Evolutionary conservation across 306 rosid species (phyloP).

Genomic region (Neltuma alba): DNA sequence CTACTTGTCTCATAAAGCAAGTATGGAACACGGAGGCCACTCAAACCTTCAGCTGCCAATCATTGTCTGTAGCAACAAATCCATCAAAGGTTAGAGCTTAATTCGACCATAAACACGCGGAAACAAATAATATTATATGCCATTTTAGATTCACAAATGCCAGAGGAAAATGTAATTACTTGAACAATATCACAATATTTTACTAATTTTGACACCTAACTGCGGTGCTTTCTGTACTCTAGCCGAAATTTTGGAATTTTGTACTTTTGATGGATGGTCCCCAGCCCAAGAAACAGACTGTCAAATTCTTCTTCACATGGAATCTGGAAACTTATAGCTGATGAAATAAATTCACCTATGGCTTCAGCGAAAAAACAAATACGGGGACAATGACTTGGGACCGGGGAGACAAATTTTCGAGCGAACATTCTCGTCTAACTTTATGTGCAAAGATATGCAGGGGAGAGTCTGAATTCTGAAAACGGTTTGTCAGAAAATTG

Average conservation of each 20-base stretch:
- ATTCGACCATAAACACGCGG: constrained; percentile 31
- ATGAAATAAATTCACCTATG: constrained; percentile 32
- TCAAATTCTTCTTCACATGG: constrained; percentile 71
- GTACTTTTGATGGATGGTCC: constrained; percentile 70
- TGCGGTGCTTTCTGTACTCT: constrained; percentile 56
- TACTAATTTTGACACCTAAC: constrained; percentile 32
- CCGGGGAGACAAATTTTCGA: constrained; percentile 41
- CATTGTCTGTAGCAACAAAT: constrained; percentile 64
- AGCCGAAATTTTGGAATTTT: constrained; percentile 63
- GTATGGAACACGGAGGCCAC: constrained; percentile 47
- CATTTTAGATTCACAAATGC: constrained; percentile 36
- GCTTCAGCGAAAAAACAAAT: constrained; percentile 1
- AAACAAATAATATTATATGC: constrained; percentile 27
- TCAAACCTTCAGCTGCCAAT: constrained; percentile 56
- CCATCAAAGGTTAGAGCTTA: constrained; percentile 53
- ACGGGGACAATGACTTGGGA: constrained; percentile 39
- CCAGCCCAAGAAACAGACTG: constrained; percentile 66
- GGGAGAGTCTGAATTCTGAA: constrained; percentile 33
- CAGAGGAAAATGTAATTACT: constrained; percentile 32
- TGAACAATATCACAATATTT: constrained; percentile 40
- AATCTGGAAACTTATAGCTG: constrained; percentile 12
- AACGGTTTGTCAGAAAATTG: constrained; percentile 34
- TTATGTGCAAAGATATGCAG: constrained; percentile 37
- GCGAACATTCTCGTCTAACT: constrained; percentile 49
- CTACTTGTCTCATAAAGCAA: constrained; percentile 31